Percentiles rank a stretch among this genome's conserved stretches.
phyloP scores from a whole-genome alignment of 2,329 filamentous ascomycete genomes.

The Apiospora aurea region DNA sequence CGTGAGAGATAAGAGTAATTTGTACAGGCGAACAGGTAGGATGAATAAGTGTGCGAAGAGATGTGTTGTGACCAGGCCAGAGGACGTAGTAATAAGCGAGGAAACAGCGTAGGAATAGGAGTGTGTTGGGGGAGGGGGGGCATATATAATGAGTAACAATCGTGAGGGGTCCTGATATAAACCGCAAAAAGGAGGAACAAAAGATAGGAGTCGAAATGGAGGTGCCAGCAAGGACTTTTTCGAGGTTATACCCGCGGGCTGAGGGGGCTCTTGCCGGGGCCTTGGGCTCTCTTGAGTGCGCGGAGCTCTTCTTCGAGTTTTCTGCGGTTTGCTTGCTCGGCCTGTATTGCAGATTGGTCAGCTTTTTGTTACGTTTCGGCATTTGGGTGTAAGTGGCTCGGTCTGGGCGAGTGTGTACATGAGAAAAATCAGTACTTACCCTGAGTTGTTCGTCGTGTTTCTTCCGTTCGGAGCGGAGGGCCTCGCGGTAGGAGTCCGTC shows the following conservation, averaged over 20 bases:
- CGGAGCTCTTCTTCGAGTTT: slow-evolving; percentile 44
- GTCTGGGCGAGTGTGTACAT: too few species aligned
- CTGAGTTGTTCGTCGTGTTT: slow-evolving; percentile 45
- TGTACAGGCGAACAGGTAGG: slow-evolving; percentile 5
- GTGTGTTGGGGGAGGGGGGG: neutral
- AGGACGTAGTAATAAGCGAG: neutral
- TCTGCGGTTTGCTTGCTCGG: slow-evolving; percentile 41
- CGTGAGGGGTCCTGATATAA: slow-evolving; percentile 19
- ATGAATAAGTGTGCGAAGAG: neutral
- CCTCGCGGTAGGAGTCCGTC: slow-evolving; percentile 43
- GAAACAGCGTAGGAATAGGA: neutral
- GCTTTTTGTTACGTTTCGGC: slow-evolving; percentile 18
- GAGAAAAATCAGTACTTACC: slow-evolving; percentile 34
- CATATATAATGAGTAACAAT: slow-evolving; percentile 18
- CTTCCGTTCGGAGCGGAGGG: slow-evolving; percentile 43
- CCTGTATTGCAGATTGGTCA: slow-evolving; percentile 34
- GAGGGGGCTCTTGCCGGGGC: slow-evolving; percentile 34
- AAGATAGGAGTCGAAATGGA: neutral
- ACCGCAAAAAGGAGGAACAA: neutral
- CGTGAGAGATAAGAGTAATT: slow-evolving; percentile 2
- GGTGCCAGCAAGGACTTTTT: neutral
- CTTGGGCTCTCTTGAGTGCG: slow-evolving; percentile 40
- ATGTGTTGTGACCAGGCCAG: neutral
- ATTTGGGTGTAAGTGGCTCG: neutral
- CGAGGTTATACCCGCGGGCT: slow-evolving; percentile 22